Percentiles rank a stretch among this genome's conserved stretches.
phyloP scores from a whole-genome alignment of 306 rosid genomes.

The Trichosanthes cucumerina region DNA sequence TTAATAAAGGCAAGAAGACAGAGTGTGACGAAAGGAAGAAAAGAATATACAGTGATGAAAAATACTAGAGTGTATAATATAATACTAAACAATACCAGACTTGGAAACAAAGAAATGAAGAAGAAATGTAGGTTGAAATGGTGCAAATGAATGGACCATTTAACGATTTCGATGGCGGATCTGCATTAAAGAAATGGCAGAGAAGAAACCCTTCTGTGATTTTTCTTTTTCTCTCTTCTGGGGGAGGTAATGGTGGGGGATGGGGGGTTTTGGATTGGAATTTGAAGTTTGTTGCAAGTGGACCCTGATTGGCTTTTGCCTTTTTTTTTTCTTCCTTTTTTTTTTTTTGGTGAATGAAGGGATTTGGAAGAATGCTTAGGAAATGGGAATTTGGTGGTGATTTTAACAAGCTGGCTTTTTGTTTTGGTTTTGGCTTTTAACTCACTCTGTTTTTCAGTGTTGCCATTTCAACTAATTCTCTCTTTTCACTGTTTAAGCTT shows the following conservation, averaged over 20 bases:
- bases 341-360: not conserved
- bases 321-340: not conserved
- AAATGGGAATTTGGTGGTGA: not conserved
- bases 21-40: slow-evolving; percentile 9
- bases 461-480: not conserved
- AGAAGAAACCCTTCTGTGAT: not conserved
- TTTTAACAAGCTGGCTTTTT: not conserved
- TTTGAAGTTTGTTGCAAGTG: slow-evolving; percentile 4
- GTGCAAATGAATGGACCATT: not conserved
- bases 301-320: not conserved
- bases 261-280: not conserved
- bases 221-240: not conserved
- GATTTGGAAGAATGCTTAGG: not conserved
- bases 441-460: not conserved
- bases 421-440: not conserved
- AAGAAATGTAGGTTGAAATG: not conserved
- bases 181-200: slow-evolving; percentile 1
- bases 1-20: not conserved
- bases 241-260: not conserved
- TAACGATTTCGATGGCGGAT: not conserved
- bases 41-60: not conserved
- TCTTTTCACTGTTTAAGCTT: not conserved
- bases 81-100: not conserved
- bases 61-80: not conserved
- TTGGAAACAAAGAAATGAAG: slow-evolving; percentile 2